Conservation (phyloP, 2,329 filamentous ascomycete genomes). For the Atkinsonella texensis region DNA sequence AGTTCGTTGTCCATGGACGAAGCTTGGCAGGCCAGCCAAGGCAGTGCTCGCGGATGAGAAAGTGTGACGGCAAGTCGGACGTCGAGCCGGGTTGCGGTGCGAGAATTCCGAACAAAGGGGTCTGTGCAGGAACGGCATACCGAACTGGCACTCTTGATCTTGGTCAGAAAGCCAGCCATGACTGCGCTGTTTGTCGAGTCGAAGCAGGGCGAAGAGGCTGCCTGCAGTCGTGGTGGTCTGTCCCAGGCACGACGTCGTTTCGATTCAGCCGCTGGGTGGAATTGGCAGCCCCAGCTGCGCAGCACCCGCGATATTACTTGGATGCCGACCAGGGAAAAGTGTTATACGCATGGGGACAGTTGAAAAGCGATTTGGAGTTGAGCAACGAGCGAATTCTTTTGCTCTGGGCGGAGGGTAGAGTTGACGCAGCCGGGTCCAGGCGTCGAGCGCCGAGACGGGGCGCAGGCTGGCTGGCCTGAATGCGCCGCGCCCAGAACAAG, state of each 20-base stretch:
- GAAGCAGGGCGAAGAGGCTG: background rate
- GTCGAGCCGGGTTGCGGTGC: background rate
- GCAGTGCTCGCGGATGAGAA: background rate
- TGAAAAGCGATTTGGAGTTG: background rate
- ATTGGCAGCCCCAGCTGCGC: slow-evolving; percentile 23
- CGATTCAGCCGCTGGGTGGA: slow-evolving; percentile 9
- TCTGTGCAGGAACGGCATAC: slow-evolving; percentile 28
- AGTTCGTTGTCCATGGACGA: slow-evolving; percentile 11
- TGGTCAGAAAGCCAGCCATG: slow-evolving; percentile 49
- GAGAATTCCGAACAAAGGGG: background rate
- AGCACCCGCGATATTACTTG: slow-evolving; percentile 21
- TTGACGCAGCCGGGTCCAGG: background rate
- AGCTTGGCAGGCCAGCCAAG: background rate
- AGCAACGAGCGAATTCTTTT: background rate
- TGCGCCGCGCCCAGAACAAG: background rate
- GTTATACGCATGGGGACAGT: slow-evolving; percentile 2
- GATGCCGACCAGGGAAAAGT: slow-evolving; percentile 12
- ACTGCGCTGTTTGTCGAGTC: slow-evolving; percentile 10
- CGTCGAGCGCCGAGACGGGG: slow-evolving; percentile 4
- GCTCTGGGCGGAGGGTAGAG: background rate
- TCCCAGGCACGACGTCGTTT: slow-evolving; percentile 3
- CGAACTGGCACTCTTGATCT: slow-evolving; percentile 42
- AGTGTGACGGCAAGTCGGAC: background rate
- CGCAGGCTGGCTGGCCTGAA: slow-evolving; percentile 2
- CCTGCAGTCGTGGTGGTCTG: background rate